Evolutionary conservation across 2,329 filamentous ascomycete species (phyloP).

Genomic region (Ceratocystis huliohia): DNA sequence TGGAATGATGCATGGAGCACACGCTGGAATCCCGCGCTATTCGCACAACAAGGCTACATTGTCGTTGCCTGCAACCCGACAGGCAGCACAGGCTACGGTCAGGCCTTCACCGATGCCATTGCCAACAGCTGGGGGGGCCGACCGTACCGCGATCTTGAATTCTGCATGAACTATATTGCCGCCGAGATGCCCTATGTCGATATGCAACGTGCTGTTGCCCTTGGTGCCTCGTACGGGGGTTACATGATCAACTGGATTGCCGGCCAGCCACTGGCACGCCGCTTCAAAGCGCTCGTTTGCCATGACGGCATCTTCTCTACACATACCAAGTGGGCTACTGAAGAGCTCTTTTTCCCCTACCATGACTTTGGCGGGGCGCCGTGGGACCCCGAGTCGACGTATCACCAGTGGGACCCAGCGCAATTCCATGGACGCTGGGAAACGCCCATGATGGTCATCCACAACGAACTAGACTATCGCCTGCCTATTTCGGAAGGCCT

Average conservation of each 20-base stretch:
- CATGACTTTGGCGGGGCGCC: constrained; percentile 53
- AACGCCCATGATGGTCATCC: constrained; percentile 75
- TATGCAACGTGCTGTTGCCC: constrained; percentile 53
- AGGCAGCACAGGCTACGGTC: constrained; percentile 70
- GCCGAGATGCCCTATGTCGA: constrained; percentile 56
- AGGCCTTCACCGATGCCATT: constrained; percentile 65
- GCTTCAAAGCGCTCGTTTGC: constrained; percentile 77
- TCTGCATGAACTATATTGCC: constrained; percentile 62
- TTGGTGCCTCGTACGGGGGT: constrained; percentile 64
- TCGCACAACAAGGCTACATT: constrained; percentile 78
- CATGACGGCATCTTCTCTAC: constrained; percentile 79
- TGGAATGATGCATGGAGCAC: constrained; percentile 68
- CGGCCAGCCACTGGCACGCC: constrained; percentile 66
- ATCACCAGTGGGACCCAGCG: constrained; percentile 59
- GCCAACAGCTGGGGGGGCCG: constrained; percentile 69
- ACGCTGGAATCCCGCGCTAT: constrained; percentile 75
- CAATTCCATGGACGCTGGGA: constrained; percentile 56
- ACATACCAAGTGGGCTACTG: constrained; percentile 49
- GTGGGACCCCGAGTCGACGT: constrained; percentile 49
- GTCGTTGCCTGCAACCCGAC: constrained; percentile 74
- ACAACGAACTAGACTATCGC: constrained; percentile 82
- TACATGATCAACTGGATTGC: constrained; percentile 89
- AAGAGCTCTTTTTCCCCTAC: constrained; percentile 58
- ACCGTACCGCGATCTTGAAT: constrained; percentile 71
- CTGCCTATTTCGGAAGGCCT: constrained; percentile 75